Base-by-base conservation (phyloP, 768 basidiomycete genomes). In the Boletus barrowsii region DNA sequence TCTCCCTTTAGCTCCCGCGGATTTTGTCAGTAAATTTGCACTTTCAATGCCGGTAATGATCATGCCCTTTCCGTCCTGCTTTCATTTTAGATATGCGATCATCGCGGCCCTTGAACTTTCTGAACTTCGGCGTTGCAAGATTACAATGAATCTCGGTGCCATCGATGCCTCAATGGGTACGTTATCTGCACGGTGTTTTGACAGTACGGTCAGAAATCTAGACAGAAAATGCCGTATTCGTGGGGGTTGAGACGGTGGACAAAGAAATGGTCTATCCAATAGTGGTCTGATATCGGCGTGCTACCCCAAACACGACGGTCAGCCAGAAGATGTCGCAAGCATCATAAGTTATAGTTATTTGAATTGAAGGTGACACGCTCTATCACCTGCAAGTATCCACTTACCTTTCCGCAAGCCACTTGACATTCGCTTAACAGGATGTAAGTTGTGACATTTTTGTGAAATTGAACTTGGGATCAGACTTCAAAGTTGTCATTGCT, bases 21-120 rank as follows among this genome's bases (percentile, higher is more conserved):
- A 79, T 53, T 53, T 51, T 42, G 62, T 73, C 10, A 70, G 73
- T 8, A 79, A 79, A 43, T 78, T 73, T 30, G 75, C 72, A 8
- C 49, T 79, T 61, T 3, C 26, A 8, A 26, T 7, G 65, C 70
- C 1, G 72, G 78, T 76, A 60, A 42, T 55, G 42, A 37, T 41
- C 9, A 3, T 15, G 1, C 7, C 2, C 1, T 7, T 29, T 41
- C 24, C n/a, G 1, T 11, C 6, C 13, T 29, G 8, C 7, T 6
- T 18, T 36, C 26, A 3, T 51, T 18, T 49, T 18, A 51, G 14
- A n/a, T 14, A 17, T 20, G 20, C 15, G 9, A 41, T 24, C 11
- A 11, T 8, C 22, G 35, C 20, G 59, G 59, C 65, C 20, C 22
- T 62, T 8, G 75, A 77, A 56, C 62, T 73, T 29, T 18, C 61